Base-by-base conservation (phyloP, 1,139 yeast species). In the Geotrichum carabidarum region DNA sequence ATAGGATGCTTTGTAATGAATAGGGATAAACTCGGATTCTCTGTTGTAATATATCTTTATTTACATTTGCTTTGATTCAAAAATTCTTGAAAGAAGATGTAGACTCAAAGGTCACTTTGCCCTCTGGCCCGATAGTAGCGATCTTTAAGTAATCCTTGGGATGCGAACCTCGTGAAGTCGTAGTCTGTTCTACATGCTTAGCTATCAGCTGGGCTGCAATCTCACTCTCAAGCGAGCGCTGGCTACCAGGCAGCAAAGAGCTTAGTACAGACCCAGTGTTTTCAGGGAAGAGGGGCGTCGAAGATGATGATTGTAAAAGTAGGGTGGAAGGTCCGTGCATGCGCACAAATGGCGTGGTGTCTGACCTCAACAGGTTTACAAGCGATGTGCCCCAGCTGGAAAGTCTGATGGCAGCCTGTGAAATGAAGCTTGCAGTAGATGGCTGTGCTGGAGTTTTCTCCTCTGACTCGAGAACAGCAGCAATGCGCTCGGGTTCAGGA, bases 81-180 rank as follows among this genome's bases (percentile, higher is more conserved):
- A 63, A 63, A 43, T 56, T 54, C 30, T 52, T 53, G 37, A 47
- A 47, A 12, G 50, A 17, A n/a, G 27, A n/a, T 2, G 65, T 61
- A 36, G 59, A 52, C 41, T 54, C 56, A 46, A 65, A 63, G n/a
- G 53, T 48, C 31, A 62, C 68, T 35, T 60, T 59, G n/a, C 68
- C 67, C 32, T 62, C 59, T 5, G 43, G 47, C 7, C 44, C 44
- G 2, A 65, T 60, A 7, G 64, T 61, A 9, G 64, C 68, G 12
- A 63, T 48, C 55, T 65, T 65, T 49, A 65, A 54, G 49, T 65
- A 65, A 48, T 63, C 61, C 34, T 59, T 61, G 1, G 67, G 65
- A 8, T 47, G 48, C 14, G 64, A 62, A 11, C 48, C 40, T 55
- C 60, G 36, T 9, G 14, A 38, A 5, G 56, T 57, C n/a, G 41